phyloP scores from a whole-genome alignment of 225 moss, liverwort and hornwort species.

The Pleurozium schreberi region DNA sequence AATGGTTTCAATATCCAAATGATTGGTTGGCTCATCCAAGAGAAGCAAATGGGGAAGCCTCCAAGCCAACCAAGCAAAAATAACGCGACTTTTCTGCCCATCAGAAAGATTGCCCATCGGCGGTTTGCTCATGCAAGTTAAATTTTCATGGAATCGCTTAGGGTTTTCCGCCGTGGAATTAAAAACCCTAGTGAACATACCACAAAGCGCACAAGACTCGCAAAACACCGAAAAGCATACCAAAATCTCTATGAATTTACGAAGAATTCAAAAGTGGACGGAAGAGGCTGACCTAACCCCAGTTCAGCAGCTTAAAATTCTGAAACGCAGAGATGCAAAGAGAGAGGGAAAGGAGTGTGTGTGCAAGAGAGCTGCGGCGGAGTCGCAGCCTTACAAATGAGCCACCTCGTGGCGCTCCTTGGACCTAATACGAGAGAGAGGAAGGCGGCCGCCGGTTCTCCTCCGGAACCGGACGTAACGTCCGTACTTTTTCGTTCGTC shows the following conservation, averaged over 20 bases:
- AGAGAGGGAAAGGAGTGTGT: neutral
- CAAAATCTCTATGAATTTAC: neutral
- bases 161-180: neutral
- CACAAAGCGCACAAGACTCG: neutral
- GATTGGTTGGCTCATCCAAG: constrained; percentile 87
- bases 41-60: constrained; percentile 68
- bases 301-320: neutral
- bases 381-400: constrained; percentile 6
- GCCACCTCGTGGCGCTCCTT: neutral
- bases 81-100: constrained; percentile 81
- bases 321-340: neutral
- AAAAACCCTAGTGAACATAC: neutral
- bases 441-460: neutral
- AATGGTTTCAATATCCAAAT: constrained; percentile 86
- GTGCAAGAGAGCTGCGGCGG: constrained; percentile 5
- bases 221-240: neutral
- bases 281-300: neutral
- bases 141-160: neutral
- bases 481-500: neutral
- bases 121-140: neutral
- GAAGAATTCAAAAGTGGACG: neutral
- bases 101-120: constrained; percentile 87
- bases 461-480: neutral
- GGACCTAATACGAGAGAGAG: neutral
- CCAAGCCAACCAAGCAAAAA: constrained; percentile 93